Evolutionary conservation across 1,139 yeast species (phyloP).

Genomic region (Lizanozyma gosingica): DNA sequence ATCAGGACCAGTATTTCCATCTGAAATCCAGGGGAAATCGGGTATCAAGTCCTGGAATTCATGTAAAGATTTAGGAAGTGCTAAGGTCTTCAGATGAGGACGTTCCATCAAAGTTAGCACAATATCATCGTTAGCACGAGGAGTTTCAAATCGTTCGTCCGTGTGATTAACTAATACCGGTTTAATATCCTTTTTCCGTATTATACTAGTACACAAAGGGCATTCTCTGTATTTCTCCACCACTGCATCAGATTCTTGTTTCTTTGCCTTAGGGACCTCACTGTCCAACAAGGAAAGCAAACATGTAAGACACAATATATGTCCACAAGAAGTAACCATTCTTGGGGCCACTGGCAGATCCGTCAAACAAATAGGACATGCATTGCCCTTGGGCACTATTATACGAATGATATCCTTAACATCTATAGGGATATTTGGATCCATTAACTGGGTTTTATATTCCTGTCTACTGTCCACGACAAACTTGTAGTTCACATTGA

Average conservation of each 20-base stretch:
- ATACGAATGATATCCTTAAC: slow-evolving; percentile 59
- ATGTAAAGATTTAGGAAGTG: slow-evolving; percentile 47
- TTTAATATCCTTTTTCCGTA: slow-evolving; percentile 49
- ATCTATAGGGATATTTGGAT: slow-evolving; percentile 70
- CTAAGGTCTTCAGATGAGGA: slow-evolving; percentile 48
- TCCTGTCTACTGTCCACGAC: slow-evolving; percentile 58
- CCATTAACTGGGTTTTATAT: slow-evolving; percentile 48
- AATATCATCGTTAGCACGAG: slow-evolving; percentile 51
- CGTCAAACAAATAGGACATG: slow-evolving; percentile 85
- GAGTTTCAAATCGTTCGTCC: slow-evolving; percentile 53
- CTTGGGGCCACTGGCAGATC: slow-evolving; percentile 87
- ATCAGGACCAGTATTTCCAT: slow-evolving; percentile 13
- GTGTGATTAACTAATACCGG: slow-evolving; percentile 58
- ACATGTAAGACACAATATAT: slow-evolving; percentile 80
- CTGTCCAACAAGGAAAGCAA: slow-evolving; percentile 62
- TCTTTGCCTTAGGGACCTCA: slow-evolving; percentile 34
- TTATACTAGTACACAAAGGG: slow-evolving; percentile 72
- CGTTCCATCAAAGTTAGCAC: slow-evolving; percentile 66
- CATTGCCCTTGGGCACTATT: slow-evolving; percentile 59
- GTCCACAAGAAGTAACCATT: slow-evolving; percentile 89
- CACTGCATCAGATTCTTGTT: slow-evolving; percentile 27
- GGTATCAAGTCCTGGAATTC: slow-evolving; percentile 18
- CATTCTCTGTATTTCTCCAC: slow-evolving; percentile 60
- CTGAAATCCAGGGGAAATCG: slow-evolving; percentile 22
- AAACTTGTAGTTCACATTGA: slow-evolving; percentile 80